Evolutionary conservation across 331 rosid species (phyloP), one percentile per base, ranked within the genome.

Genomic region (Rhamnella rubrinervis): DNA sequence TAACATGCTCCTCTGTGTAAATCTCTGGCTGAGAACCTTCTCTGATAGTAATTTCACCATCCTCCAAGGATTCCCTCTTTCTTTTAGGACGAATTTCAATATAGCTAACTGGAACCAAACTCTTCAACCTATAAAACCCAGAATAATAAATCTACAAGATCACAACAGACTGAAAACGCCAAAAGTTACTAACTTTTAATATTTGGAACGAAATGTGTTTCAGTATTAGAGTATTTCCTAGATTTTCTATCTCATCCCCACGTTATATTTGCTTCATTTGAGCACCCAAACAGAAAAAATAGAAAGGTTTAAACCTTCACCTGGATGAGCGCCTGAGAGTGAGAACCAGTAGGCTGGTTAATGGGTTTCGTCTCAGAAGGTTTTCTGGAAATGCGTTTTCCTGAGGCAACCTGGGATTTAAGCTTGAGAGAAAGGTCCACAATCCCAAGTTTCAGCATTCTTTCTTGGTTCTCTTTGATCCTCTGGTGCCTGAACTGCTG

Each of bases 261-360:
- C 41, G 7, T 23, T 46, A 21, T 40, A 41, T 46, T 7, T 8
- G 23, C 14, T 18, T 40, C 64, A 57, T 59, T 66, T 55, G 16
- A 28, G 37, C 35, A 76, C 47, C 61, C 56, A 68, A 44, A 38
- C 59, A 15, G 19, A 16, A 39, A 38, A 52, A 8, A 52, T 50
- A 16, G 37, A 47, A 21, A 21, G 58, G 58, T 6, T 53, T 14
- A 18, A 6, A 7, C 21, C 1, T 8, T 12, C 19, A 86, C 96
- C 96, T 83, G 15, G 91, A 84, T 31, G 97, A 88, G 13, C 97
- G 96, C 66, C 97, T 76, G 70, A 38, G 92, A 68, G 19, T 56
- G 63, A 26, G 58, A 50, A 13, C 61, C 7, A 68, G 26, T 35
- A 7, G n/a, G 25, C 56, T 19, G 20, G 59, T 5, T 12, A 4